Evolutionary conservation across 805 yeast species (phyloP).

Genomic region (Sungouiozyma intestinalis): DNA sequence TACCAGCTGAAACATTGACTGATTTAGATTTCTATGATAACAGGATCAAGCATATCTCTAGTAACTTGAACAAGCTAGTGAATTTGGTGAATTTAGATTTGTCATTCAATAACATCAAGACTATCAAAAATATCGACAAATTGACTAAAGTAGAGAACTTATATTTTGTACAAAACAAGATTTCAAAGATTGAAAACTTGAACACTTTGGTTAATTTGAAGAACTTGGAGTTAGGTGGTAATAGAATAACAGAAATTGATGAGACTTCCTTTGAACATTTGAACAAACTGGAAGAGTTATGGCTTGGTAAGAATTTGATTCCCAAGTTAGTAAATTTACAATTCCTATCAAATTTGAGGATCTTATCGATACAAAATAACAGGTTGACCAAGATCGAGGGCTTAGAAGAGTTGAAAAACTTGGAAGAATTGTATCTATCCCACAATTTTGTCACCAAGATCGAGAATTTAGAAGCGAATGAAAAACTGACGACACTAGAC

Average conservation of each 20-base stretch:
- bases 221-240: conserved; percentile 87
- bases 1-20: conserved; percentile 47
- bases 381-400: conserved; percentile 71
- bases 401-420: conserved; percentile 53
- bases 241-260: conserved; percentile 41
- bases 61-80: conserved; percentile 49
- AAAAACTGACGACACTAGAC: conserved; percentile 63
- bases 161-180: conserved; percentile 83
- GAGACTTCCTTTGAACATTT: conserved; percentile 40
- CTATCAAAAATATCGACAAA: conserved; percentile 65
- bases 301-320: conserved; percentile 89
- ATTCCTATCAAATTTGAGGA: conserved; percentile 48
- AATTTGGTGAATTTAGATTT: conserved; percentile 60
- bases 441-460: conserved; percentile 69
- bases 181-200: conserved; percentile 59
- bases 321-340: conserved; percentile 51
- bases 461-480: conserved; percentile 67
- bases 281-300: conserved; percentile 55
- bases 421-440: conserved; percentile 82
- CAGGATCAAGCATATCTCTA: conserved; percentile 75
- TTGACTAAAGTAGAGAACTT: conserved; percentile 54
- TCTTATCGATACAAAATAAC: conserved; percentile 84
- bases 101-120: conserved; percentile 81
- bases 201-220: conserved; percentile 44
- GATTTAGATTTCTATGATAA: conserved; percentile 90